phyloP scores from a whole-genome alignment of 202 grass and related monocot genomes.

The Cymbopogon flexuosus region DNA sequence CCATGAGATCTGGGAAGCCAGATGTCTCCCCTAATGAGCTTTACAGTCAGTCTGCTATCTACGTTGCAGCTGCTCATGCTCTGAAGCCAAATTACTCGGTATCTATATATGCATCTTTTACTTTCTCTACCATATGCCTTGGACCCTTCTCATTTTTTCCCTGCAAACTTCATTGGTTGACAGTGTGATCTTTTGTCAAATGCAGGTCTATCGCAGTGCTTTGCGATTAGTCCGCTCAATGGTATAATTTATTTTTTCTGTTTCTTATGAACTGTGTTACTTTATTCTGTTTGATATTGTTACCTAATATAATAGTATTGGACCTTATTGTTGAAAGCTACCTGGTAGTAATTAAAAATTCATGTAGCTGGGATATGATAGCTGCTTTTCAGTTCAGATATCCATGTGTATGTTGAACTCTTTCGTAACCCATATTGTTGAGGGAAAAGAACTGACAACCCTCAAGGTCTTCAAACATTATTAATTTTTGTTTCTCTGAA shows the following conservation, averaged over 20 bases:
- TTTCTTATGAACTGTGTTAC: conserved; percentile 16
- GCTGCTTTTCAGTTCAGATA: not conserved
- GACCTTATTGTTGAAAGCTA: not conserved
- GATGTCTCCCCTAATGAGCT: conserved; percentile 69
- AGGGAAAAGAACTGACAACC: not conserved
- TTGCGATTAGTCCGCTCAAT: conserved; percentile 80
- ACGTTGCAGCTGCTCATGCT: conserved; percentile 98
- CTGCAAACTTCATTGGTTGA: not conserved
- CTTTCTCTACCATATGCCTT: not conserved
- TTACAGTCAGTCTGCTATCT: conserved; percentile 97
- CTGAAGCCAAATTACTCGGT: conserved; percentile 93
- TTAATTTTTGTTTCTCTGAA: not conserved
- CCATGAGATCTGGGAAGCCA: conserved; percentile 73
- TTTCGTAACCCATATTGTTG: conserved; percentile 8
- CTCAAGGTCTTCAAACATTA: not conserved
- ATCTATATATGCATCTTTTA: conserved; percentile 1
- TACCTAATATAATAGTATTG: not conserved
- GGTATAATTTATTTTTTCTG: conserved; percentile 42
- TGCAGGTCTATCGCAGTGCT: conserved; percentile 96
- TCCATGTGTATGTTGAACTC: not conserved
- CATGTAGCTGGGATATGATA: conserved; percentile 1
- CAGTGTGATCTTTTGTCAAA: not conserved
- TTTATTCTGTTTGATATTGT: conserved; percentile 3
- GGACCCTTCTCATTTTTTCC: not conserved
- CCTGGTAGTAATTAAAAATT: not conserved